Base-by-base conservation (phyloP, 495 filamentous ascomycete genomes). In the Neurospora cerealis region DNA sequence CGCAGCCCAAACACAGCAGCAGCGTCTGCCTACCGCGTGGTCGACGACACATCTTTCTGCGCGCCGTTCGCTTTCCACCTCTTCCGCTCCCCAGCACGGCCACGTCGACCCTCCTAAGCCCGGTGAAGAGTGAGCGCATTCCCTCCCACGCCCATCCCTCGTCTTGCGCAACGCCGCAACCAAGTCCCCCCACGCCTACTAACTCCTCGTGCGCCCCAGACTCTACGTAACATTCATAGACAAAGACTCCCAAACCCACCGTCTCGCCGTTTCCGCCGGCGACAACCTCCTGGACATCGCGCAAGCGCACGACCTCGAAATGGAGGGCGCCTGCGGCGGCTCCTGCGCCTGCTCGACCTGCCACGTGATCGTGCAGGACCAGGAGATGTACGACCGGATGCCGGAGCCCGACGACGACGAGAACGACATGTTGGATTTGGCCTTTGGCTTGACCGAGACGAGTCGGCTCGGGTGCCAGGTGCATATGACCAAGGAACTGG, bases 351-450 rank as follows among this genome's bases (percentile, higher is more conserved):
- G 96, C 81, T 97, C 93, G 74, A 99, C 96, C 2, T 99, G 96
- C 85, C 96, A 99, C 84, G 91, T 98, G 69, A 97, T 99, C 71
- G 93, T 99, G 54, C 86, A 91, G 73, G 90, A 93, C 78, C 88
- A 93, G 5, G 91, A 90, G 19, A 88, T 92, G 86, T 98, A 93
- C 80, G 96, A 98, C 75, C 91, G 90, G 84, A 95, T 98, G 85
- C 88, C 91, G 66, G 96, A 98, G 83, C 93, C 96, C 19, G 91
- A 92, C 48, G 96, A 99, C 80, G 96, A 99, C 80, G 96, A 99
- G 88, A 98, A 98, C 81, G 96, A 99, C 83, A 99, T 99, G 96
- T 85, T 99, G 77, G 96, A 99, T 81, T 81, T 98, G 74, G 96
- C 96, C 0, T 99, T 99, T 81, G 96, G 96, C 0, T 79, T 98